phyloP scores from a whole-genome alignment of 495 filamentous ascomycete species.

The Aspergillus baeticus region DNA sequence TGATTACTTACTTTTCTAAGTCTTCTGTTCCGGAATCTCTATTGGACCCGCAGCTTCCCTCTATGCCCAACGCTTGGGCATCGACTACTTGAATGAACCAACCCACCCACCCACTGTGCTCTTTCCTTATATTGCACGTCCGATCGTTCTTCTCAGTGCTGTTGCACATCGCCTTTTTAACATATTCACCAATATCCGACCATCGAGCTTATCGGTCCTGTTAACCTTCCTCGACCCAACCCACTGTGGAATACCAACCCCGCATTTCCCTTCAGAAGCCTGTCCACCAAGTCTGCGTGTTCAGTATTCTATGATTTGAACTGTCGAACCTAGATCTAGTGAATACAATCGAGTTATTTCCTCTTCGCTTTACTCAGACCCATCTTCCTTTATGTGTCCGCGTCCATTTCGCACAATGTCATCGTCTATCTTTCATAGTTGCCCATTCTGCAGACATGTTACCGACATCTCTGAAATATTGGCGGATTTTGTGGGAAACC shows the following conservation, averaged over 20 bases:
- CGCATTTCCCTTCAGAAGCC: background rate
- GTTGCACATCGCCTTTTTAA: too few relatives aligned
- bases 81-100: slow-evolving; percentile 3
- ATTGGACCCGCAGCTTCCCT: background rate
- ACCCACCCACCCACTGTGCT: background rate
- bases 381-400: background rate
- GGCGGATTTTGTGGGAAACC: slow-evolving; percentile 32
- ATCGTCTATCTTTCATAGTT: slow-evolving; percentile 34
- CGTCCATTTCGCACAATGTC: slow-evolving; percentile 26
- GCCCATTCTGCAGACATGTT: slow-evolving; percentile 36
- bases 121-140: background rate
- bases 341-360: background rate
- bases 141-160: background rate
- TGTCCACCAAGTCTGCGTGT: too few relatives aligned
- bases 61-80: slow-evolving; percentile 16
- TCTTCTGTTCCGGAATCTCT: background rate
- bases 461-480: slow-evolving; percentile 34
- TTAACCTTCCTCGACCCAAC: background rate
- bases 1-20: background rate
- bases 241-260: background rate
- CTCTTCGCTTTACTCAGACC: background rate
- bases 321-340: background rate
- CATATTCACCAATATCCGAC: background rate
- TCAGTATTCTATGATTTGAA: background rate
- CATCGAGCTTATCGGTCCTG: background rate